These are phyloP conservation scores for Scalesia atractyloides DNA, from an alignment of 129 eudicot species.

Conservation along the genomic window DNA sequence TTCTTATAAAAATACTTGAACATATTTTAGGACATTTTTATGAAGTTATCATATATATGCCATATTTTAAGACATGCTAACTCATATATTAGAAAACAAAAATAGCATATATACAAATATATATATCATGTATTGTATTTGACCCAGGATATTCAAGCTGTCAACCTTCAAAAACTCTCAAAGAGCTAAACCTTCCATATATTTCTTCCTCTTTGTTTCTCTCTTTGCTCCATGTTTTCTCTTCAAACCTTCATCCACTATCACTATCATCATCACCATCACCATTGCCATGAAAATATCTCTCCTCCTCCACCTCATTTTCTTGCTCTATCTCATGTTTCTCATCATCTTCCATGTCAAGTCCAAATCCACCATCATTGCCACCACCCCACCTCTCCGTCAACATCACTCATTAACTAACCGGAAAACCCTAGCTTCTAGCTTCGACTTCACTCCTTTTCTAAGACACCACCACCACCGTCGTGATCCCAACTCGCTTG, in stretches of 20 bases:
- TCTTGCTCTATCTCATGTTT: constrained; percentile 51
- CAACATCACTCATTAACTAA: constrained; percentile 24
- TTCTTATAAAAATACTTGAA: neutral
- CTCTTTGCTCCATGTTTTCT: constrained; percentile 65
- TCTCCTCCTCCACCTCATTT: constrained; percentile 40
- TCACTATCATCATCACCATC: constrained; percentile 31
- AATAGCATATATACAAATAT: neutral
- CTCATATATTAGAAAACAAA: neutral
- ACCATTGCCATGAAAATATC: constrained; percentile 50
- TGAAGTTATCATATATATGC: neutral
- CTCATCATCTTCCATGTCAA: constrained; percentile 51
- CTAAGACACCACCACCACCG: constrained; percentile 37
- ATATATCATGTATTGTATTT: constrained; percentile 13
- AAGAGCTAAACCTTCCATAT: constrained; percentile 34
- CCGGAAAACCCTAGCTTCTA: constrained; percentile 54
- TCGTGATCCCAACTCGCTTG: neutral
- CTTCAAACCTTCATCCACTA: constrained; percentile 30
- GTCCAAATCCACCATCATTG: constrained; percentile 20
- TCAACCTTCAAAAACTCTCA: constrained; percentile 57
- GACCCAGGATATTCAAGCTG: constrained; percentile 55
- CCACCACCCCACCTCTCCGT: constrained; percentile 4
- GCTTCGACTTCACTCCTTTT: constrained; percentile 72
- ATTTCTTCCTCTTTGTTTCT: constrained; percentile 26
- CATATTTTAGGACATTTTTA: neutral
- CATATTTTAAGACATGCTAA: neutral